Evolutionary conservation across 768 basidiomycete species (phyloP), one percentile per base, ranked within the genome.

Genomic region (Lactarius hatsudake): DNA sequence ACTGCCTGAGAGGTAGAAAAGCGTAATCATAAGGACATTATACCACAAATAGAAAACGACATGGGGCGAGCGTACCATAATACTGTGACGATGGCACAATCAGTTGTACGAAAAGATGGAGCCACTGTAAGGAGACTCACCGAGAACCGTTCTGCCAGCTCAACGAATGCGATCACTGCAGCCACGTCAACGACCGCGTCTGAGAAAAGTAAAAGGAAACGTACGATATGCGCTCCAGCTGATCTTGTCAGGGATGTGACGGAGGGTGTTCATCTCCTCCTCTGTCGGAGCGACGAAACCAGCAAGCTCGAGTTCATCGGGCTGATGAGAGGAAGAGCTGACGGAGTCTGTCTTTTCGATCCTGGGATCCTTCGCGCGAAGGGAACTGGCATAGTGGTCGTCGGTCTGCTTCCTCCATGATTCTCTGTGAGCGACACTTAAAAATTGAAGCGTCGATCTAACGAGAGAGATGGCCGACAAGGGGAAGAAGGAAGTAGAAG

Each of bases 101-200:
- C 34, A 71, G 62, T 28, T 30, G 3, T 59, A 15, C 28, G 40
- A 38, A 48, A 18, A 32, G 12, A 28, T 17, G n/a, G 59, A 5
- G 23, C 23, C 36, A 43, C 23, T 2, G 40, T 15, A 5, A 6
- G 17, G 38, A 36, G 23, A 67, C 71, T 38, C 54, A 72, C 72
- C 13, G 75, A 75, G 69, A 75, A 75, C 32, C 75, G 75, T 63
- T 74, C 75, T 5, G 74, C 73, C 23, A 74, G 38, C 61, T 74
- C 75, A 43, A 74, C 67, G 53, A 75, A 68, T 8, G 75, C 75
- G 34, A 75, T 71, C 42, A 72, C 72, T 72, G n/a, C 40, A 9
- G 42, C 18, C 5, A 34, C 32, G 10, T 61, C 45, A 66, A 57
- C 13, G 40, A 56, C 38, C n/a, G 2, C 34, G 23, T n/a, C 12